A percentile compares a stretch with the other conserved stretches of the same genome.
These are phyloP conservation scores for Houttuynia cordata DNA, from an alignment of 164 flowering plant species.

Conservation along the genomic window DNA sequence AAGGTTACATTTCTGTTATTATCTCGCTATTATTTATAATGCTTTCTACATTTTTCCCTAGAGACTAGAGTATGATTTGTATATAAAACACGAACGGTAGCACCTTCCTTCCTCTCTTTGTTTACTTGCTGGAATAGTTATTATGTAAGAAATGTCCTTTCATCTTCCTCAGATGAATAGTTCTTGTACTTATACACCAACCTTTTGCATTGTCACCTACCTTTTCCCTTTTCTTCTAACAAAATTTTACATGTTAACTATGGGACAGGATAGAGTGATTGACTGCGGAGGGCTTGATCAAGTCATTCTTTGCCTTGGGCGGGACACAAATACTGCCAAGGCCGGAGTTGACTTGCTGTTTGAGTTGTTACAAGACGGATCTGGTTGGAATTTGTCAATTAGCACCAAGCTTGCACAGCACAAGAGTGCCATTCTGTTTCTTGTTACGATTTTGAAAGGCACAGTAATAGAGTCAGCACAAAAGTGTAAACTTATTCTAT, in stretches of 20 bases:
- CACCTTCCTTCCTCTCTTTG: too few relatives aligned
- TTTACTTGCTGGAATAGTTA: not conserved
- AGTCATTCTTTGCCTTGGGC: slow-evolving; percentile 41
- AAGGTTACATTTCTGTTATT: slow-evolving; percentile 31
- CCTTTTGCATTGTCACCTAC: not conserved
- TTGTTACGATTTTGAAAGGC: slow-evolving; percentile 37
- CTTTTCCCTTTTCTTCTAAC: not conserved
- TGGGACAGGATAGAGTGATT: slow-evolving; percentile 34
- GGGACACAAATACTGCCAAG: slow-evolving; percentile 30
- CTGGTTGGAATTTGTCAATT: slow-evolving; percentile 35
- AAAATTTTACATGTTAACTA: too few relatives aligned
- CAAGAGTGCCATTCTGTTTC: slow-evolving; percentile 30
- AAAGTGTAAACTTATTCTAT: slow-evolving; percentile 41
- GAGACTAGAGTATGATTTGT: too few relatives aligned
- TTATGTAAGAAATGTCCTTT: not conserved
- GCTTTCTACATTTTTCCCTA: not conserved
- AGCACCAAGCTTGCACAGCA: slow-evolving; percentile 35
- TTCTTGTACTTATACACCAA: too few relatives aligned
- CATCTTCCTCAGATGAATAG: not conserved
- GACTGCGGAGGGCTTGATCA: slow-evolving; percentile 41
- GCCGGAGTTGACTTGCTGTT: slow-evolving; percentile 46
- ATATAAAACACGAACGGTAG: too few relatives aligned
- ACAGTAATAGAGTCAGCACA: slow-evolving; percentile 32
- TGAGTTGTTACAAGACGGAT: slow-evolving; percentile 47
- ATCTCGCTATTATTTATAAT: not conserved